phyloP scores from a whole-genome alignment of 2,329 filamentous ascomycete genomes.

The Leptodontidium sp. region DNA sequence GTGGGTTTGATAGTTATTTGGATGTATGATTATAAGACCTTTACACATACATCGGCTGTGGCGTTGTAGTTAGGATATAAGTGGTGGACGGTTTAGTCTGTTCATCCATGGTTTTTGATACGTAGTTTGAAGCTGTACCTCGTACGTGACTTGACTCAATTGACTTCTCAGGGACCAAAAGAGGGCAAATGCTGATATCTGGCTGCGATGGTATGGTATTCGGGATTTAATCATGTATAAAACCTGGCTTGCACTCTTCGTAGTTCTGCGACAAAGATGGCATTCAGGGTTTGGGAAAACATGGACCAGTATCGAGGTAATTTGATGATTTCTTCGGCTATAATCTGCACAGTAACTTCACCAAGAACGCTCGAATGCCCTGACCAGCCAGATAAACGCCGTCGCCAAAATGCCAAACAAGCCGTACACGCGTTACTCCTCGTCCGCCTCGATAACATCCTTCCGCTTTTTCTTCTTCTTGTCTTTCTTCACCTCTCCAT shows the following conservation, averaged over 20 bases:
- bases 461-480: slow-evolving; percentile 38
- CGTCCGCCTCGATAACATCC: slow-evolving; percentile 27
- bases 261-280: too few relatives aligned
- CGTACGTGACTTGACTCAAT: too few relatives aligned
- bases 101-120: not conserved
- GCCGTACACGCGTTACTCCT: slow-evolving; percentile 20
- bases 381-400: slow-evolving; percentile 27
- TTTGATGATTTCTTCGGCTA: not conserved
- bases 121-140: too few relatives aligned
- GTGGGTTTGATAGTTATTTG: not conserved
- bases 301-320: not conserved
- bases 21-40: not conserved
- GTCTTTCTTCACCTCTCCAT: slow-evolving; percentile 35
- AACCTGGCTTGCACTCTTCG: too few relatives aligned
- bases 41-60: too few relatives aligned
- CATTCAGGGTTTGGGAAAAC: too few relatives aligned
- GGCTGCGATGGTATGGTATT: too few relatives aligned
- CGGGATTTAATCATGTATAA: too few relatives aligned
- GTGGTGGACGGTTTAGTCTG: too few relatives aligned
- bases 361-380: slow-evolving; percentile 3
- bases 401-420: slow-evolving; percentile 33
- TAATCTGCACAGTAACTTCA: not conserved
- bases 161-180: too few relatives aligned
- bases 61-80: too few relatives aligned
- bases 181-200: too few relatives aligned